Percentiles rank a stretch among this genome's conserved stretches.
phyloP scores from a whole-genome alignment of 2,329 filamentous ascomycete genomes.

The Neopestalotiopsis rosae region DNA sequence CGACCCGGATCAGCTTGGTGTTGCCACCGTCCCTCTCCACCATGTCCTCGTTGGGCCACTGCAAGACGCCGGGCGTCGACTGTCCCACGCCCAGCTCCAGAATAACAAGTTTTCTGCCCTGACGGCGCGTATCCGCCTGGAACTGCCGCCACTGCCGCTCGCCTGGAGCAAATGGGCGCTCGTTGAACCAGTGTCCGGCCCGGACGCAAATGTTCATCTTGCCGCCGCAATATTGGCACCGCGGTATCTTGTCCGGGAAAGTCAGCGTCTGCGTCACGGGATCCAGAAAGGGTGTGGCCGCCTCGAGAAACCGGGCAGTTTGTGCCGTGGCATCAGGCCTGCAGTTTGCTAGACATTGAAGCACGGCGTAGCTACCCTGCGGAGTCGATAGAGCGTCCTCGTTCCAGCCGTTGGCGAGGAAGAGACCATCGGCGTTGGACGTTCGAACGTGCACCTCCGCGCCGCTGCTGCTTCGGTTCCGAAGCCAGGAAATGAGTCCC shows the following conservation, averaged over 20 bases:
- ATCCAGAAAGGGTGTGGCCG: not conserved
- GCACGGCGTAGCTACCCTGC: not conserved
- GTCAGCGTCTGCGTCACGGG: not conserved
- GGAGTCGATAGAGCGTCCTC: conserved; percentile 4
- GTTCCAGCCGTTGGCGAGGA: not conserved
- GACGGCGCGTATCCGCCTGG: not conserved
- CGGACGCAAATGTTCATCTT: conserved; percentile 8
- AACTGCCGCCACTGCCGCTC: not conserved
- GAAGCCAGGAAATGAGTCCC: conserved; percentile 26
- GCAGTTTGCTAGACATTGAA: conserved; percentile 2
- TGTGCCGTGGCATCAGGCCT: not conserved
- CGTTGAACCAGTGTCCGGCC: conserved; percentile 3
- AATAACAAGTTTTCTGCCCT: not conserved
- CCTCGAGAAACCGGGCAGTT: not conserved
- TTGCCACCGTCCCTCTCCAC: not conserved
- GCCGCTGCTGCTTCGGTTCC: not conserved
- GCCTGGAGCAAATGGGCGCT: not conserved
- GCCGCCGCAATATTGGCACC: not conserved
- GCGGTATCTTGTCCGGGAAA: not conserved
- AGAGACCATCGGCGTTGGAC: not conserved
- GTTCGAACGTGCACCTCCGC: not conserved
- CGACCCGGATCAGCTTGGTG: not conserved
- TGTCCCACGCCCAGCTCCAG: conserved; percentile 2
- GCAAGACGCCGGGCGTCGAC: not conserved
- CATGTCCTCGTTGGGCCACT: conserved; percentile 8